Base-by-base conservation (phyloP, 2,329 filamentous ascomycete genomes). In the Aureobasidium sp. region DNA sequence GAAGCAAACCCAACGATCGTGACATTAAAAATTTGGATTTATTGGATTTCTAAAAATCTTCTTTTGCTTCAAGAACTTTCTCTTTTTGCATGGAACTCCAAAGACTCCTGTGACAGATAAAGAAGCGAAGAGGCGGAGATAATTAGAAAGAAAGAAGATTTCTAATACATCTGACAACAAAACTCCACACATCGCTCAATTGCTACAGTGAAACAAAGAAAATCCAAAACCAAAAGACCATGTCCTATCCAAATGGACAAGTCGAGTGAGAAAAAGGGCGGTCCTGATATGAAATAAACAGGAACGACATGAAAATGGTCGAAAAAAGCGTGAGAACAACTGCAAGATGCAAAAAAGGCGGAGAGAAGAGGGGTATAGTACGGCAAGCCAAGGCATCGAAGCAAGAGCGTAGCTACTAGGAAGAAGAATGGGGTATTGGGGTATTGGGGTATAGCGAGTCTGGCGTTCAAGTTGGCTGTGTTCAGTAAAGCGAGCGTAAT, bases 391-490 rank as follows among this genome's bases (percentile, higher is more conserved):
- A 45, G 39, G 39, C 29, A 36, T 57, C n/a, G 25, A 57, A 36
- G 50, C 50, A 54, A 57, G 34, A 36, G 53, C 53, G 41, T 42
- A 41, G 51, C 51, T 54, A 42, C 37, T 21, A 16, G 13, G 51
- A 32, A 54, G 32, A 21, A 27, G n/a, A 16, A 39, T 37, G 21
- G 21, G 21, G 21, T 21, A 21, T 21, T 21, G 51, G 21, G 39
- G 21, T 27, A 25, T 48, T 29, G 53, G 53, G 53, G 53, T 57
- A 57, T 57, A 57, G 21, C 51, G 51, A 54, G 29, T 54, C 51
- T 54, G 51, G 36, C 37, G 36, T 54, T 54, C 51, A 51, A 54
- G 51, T 42, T 54, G 51, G 51, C 51, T 51, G 49, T 29, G 30
- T 50, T 25, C 16, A 7, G 4, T 29, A 53, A 37, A 53, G 27